Base-by-base conservation (phyloP, 495 filamentous ascomycete species). In the Cudoniella acicularis region DNA sequence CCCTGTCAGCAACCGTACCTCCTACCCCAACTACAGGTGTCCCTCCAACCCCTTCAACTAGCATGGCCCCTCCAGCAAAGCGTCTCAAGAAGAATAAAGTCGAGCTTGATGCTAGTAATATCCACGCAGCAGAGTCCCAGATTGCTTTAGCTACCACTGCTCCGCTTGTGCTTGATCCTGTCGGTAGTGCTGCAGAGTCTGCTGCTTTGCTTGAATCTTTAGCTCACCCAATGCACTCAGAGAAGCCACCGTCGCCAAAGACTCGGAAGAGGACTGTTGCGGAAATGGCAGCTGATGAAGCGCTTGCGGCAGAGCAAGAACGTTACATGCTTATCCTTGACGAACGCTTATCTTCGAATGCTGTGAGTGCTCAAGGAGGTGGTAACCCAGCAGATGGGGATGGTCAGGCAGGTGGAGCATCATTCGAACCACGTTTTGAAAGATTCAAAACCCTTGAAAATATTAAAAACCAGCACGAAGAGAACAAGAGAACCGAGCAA, bases 291-390 rank as follows among this genome's bases (percentile, higher is more conserved):
- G 92, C 92, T 1, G 94, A 98, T 68, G 92, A 98, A 69, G 92
- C 94, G 0, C 75, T 89, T 57, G 91, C 91, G 4, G 92, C 91
- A 10, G 87, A 94, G 47, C 86, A 91, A 68, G 91, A 97, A 69
- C 79, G 89, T 24, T 92, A 91, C 63, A 92, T 98, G 87, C 90
- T 98, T 36, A 87, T 90, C 49, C 86, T 93, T 76, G 94, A 99
- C 56, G 95, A 98, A 64, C 82, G 90, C 13, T 77, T 90, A 47
- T 81, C 84, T 21, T 79, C 79, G 17, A 73, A 76, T 42, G 79
- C 81, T 0, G 75, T 80, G 48, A 79, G 76, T 16, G 79, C 84
- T 40, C 62, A 63, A 54, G 80, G 75, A 42, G 79, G 71, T 21
- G 76, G 79, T 1, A 88, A 85, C 59, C 81, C 87, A 49, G 77